Evolutionary conservation across 2,329 filamentous ascomycete species (phyloP), one percentile per base, ranked within the genome.

Genomic region (Hypoxylon sp.): DNA sequence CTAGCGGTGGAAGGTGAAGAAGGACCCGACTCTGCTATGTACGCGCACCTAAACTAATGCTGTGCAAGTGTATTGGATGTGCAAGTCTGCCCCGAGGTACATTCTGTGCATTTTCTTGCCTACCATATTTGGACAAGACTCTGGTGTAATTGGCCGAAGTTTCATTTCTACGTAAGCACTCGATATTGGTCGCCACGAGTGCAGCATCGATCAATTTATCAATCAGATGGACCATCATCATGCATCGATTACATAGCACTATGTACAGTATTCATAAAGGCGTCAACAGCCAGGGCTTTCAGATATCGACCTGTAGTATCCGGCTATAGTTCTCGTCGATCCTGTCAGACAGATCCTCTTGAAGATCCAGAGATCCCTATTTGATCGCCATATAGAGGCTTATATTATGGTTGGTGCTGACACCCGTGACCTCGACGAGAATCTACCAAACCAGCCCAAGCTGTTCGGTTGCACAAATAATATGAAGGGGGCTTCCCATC

Each of bases 71-170:
- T 49, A 32, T 33, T 6, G 6, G 6, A 6, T 26, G n/a, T 18
- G 36, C n/a, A 40, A 40, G n/a, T 12, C 30, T 22, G 12, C 30
- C 4, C 12, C 38, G 2, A 46, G 42, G 24, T 50, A 45, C 22
- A n/a, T n/a, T n/a, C n/a, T 26, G 48, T 3, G 22, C 20, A 33
- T 26, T 49, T 46, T 36, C 20, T 28, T 46, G 32, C 60, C 48
- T 67, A 64, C 64, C 48, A 9, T 28, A 61, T 67, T 57, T 2
- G 54, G 60, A 53, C 30, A 56, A 53, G 50, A 42, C 14, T 51
- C 44, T 16, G 28, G 22, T 32, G 18, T 60, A 55, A 60, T 64
- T 64, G 60, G 60, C 42, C 51, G 45, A 32, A 36, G 3, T 20
- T 53, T 51, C 36, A 48, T 33, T 42, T 65, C 48, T 40, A 55